Percentiles rank a stretch among this genome's conserved stretches.
These are phyloP conservation scores for Anastatica hierochuntica DNA, from an alignment of 345 rosid genomes.

Conservation along the genomic window DNA sequence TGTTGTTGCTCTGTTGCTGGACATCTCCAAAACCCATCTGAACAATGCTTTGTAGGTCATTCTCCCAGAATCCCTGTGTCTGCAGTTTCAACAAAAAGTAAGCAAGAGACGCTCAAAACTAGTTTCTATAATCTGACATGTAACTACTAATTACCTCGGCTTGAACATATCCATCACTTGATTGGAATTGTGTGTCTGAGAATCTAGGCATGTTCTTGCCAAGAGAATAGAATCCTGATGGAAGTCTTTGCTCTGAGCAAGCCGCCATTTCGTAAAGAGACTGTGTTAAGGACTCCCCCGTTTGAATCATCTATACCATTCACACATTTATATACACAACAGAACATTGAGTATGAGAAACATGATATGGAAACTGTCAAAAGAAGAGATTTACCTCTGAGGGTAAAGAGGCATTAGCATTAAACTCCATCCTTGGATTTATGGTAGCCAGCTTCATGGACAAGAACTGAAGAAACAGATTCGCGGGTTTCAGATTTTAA, in stretches of 20 bases:
- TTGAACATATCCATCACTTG: constrained; percentile 32
- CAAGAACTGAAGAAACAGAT: constrained; percentile 46
- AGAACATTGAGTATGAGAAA: background rate
- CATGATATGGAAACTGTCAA: background rate
- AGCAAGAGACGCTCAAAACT: background rate
- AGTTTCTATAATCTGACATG: background rate
- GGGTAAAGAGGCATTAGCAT: constrained; percentile 39
- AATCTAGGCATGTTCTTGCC: constrained; percentile 33
- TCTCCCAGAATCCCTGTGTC: constrained; percentile 51
- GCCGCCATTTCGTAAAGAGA: constrained; percentile 39
- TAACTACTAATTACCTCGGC: constrained; percentile 40
- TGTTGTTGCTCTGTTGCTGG: constrained; percentile 34
- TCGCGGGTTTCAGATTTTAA: background rate
- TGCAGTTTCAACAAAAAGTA: constrained; percentile 16
- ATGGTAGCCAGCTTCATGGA: constrained; percentile 89
- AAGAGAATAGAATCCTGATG: constrained; percentile 34
- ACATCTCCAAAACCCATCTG: constrained; percentile 77
- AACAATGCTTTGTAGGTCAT: constrained; percentile 71
- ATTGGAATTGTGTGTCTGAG: constrained; percentile 31
- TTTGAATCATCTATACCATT: constrained; percentile 38
- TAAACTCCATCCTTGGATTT: constrained; percentile 62
- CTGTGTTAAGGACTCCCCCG: constrained; percentile 37
- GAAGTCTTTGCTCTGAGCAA: constrained; percentile 41
- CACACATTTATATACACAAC: constrained; percentile 1
- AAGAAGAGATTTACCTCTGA: constrained; percentile 41